Evolutionary conservation across 306 rosid genomes (phyloP).

Genomic region (Oxytropis ochrocephala): DNA sequence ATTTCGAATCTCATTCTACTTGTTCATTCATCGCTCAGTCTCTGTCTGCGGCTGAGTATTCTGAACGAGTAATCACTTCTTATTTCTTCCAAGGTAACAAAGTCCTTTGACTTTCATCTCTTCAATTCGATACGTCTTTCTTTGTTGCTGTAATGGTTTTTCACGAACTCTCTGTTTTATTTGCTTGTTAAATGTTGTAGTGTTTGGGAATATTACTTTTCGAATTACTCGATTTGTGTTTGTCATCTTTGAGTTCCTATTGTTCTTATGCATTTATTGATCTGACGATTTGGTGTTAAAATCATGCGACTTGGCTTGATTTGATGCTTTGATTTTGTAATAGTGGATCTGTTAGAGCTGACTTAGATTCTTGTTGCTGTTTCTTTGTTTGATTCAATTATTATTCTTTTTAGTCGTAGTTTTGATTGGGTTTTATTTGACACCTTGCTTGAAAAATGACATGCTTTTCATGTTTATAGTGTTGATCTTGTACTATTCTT

Average conservation of each 20-base stretch:
- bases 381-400: not conserved
- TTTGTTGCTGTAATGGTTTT: not conserved
- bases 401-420: too few relatives aligned
- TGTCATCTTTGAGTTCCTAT: not conserved
- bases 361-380: not conserved
- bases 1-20: not conserved
- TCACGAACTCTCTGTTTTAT: not conserved
- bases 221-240: not conserved
- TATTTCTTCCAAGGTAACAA: not conserved
- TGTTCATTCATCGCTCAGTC: not conserved
- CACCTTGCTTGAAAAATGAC: too few relatives aligned
- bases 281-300: not conserved
- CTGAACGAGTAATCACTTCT: not conserved
- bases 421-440: too few relatives aligned
- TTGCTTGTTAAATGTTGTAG: too few relatives aligned
- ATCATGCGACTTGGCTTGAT: not conserved
- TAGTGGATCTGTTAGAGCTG: not conserved
- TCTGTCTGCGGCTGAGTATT: constrained; percentile 10
- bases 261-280: not conserved
- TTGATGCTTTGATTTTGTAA: not conserved
- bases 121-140: not conserved
- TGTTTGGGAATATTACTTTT: too few relatives aligned
- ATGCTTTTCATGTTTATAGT: too few relatives aligned
- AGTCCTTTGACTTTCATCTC: not conserved
- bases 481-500: too few relatives aligned